Percentiles rank a stretch among this genome's conserved stretches.
These are phyloP conservation scores for Xerocomellus dryophilus DNA, from an alignment of 768 basidiomycete genomes.

Conservation along the genomic window DNA sequence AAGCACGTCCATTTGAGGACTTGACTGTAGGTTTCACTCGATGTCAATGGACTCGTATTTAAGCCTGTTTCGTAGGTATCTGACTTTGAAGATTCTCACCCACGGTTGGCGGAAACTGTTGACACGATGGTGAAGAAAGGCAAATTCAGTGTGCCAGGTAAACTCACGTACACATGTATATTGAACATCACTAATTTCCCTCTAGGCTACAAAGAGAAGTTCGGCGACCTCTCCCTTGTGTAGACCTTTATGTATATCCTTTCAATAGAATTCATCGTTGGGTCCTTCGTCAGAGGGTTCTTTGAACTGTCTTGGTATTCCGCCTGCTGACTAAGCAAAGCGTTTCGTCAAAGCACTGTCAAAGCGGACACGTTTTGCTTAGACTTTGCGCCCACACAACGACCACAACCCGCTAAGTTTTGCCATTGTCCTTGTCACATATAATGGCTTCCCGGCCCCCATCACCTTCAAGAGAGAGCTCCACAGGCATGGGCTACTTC, in stretches of 20 bases:
- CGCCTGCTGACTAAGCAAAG: conserved; percentile 24
- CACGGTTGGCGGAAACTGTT: conserved; percentile 85
- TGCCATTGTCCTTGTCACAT: conserved; percentile 20
- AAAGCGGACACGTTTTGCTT: conserved; percentile 9
- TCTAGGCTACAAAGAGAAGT: conserved; percentile 91
- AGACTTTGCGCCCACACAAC: conserved; percentile 4
- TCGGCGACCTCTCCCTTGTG: conserved; percentile 90
- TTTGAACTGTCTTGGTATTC: not conserved
- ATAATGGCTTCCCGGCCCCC: conserved; percentile 39
- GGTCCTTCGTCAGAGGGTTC: not conserved
- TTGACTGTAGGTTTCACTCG: conserved; percentile 67
- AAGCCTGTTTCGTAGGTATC: conserved; percentile 53
- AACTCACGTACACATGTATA: conserved; percentile 5
- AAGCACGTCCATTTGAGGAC: conserved; percentile 96
- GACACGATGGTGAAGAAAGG: conserved; percentile 97
- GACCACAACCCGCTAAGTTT: not conserved
- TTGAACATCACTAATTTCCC: conserved; percentile 1
- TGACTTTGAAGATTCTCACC: conserved; percentile 90
- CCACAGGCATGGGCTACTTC: conserved; percentile 50
- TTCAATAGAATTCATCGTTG: conserved; percentile 19
- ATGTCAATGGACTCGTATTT: not conserved
- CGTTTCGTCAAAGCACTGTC: not conserved
- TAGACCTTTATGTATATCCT: conserved; percentile 42
- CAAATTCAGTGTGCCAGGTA: conserved; percentile 97
- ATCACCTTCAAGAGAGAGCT: conserved; percentile 36